Conservation (phyloP, 2,329 filamentous ascomycete genomes). For the Pochonia chlamydosporia region DNA sequence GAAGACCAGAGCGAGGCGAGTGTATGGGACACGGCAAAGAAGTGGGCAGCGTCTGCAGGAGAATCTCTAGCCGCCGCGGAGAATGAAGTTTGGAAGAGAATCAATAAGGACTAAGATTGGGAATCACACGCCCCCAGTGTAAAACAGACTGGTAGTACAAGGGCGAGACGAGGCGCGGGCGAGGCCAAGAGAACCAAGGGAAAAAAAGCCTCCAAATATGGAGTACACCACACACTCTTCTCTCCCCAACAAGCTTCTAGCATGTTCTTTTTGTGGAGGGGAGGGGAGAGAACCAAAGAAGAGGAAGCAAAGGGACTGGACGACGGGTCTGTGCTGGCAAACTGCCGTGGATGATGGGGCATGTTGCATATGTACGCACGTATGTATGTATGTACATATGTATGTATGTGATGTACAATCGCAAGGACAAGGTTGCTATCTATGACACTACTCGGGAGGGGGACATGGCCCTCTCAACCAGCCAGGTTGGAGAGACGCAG, state of each 20-base stretch:
- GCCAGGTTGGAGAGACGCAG: not conserved
- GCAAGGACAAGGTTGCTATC: conserved; percentile 3
- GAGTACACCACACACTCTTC: no score
- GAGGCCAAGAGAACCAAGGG: no score
- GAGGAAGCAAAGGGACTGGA: no score
- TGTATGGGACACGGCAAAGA: conserved; percentile 53
- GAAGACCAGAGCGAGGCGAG: conserved; percentile 29
- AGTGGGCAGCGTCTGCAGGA: conserved; percentile 51
- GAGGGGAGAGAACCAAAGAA: no score
- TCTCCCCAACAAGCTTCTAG: no score
- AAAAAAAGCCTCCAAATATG: no score
- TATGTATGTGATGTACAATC: not conserved
- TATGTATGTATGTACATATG: no score
- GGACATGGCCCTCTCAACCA: not conserved
- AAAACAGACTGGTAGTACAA: conserved; percentile 1
- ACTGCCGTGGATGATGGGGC: no score
- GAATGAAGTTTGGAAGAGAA: conserved; percentile 56
- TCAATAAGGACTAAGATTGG: conserved; percentile 43
- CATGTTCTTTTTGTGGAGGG: no score
- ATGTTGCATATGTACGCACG: no score
- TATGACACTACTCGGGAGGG: not conserved
- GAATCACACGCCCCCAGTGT: not conserved
- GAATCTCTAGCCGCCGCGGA: conserved; percentile 53
- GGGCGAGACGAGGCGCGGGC: no score
- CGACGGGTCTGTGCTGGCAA: no score